Evolutionary conservation across 2,329 filamentous ascomycete genomes (phyloP).

Genomic region (Drechslerella stenobrocha): DNA sequence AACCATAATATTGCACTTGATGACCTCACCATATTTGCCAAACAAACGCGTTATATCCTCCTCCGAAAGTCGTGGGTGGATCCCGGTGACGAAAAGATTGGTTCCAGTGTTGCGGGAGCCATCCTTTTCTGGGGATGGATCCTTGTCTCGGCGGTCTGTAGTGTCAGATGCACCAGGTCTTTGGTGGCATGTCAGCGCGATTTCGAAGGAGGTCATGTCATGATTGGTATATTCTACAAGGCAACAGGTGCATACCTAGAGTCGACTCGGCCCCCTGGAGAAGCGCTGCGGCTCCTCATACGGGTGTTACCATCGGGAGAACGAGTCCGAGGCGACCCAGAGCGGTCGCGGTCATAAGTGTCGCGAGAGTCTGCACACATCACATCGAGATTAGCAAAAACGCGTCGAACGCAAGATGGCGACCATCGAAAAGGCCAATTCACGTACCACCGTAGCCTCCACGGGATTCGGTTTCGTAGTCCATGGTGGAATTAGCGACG

Average conservation of each 20-base stretch:
- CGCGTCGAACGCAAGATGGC: conserved; percentile 22
- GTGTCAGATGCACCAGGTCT: conserved; percentile 51
- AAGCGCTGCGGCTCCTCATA: conserved; percentile 65
- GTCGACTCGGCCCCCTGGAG: conserved; percentile 64
- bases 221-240: no score
- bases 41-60: conserved; percentile 91
- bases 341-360: conserved; percentile 68
- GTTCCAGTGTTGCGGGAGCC: conserved; percentile 88
- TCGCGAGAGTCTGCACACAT: conserved; percentile 48
- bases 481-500: conserved; percentile 59
- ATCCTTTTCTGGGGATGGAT: conserved; percentile 63
- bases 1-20: conserved; percentile 99
- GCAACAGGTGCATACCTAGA: conserved; percentile 55
- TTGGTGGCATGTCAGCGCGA: conserved; percentile 5
- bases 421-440: conserved; percentile 30
- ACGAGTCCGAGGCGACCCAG: conserved; percentile 65
- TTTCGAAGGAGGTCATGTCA: neutral
- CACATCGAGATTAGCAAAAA: conserved; percentile 46
- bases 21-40: conserved; percentile 97
- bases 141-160: conserved; percentile 54
- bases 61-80: conserved; percentile 88
- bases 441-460: conserved; percentile 66
- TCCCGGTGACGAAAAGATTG: conserved; percentile 98
- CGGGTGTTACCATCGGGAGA: conserved; percentile 53
- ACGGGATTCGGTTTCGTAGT: conserved; percentile 69